Base-by-base conservation (phyloP, 208 protist species). In the Histomonas meleagridis region DNA sequence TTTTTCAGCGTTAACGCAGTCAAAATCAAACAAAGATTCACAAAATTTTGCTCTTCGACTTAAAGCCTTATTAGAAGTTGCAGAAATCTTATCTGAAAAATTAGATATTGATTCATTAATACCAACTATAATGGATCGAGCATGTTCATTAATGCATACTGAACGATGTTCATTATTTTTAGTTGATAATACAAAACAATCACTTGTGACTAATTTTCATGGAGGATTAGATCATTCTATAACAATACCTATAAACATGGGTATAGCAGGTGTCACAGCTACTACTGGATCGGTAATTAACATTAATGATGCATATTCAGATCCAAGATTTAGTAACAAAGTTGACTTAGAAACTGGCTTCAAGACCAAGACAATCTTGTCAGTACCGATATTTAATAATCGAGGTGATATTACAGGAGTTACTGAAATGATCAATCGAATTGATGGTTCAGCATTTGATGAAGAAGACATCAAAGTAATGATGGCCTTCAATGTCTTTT, bases 221-320 rank as follows among this genome's bases (percentile, higher is more conserved):
- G 51, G 43, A 55, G 90, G 65, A 55, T 12, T 91, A 12, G 32
- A 91, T 10, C 51, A 86, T 38, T 53, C 57, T 49, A 92, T 92
- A 18, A 5, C 40, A 91, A 81, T 93, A 35, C 92, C 86, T 40
- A 92, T 92, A 2, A 40, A 16, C 16, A 26, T 10, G 38, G 92
- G 92, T 38, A 93, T 93, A n/a, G 92, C 91, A 32, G 92, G 92
- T 18, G 76, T 93, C 18, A 72, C 91, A 62, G 92, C 91, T 51
- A 93, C 92, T 43, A 93, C 92, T n/a, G 93, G 93, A 7, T 49
- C 94, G 51, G 90, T 90, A 32, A n/a, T 95, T 46, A 93, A 92
- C 70, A 95, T 95, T 57, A 23, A 57, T 32, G 94, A 95, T 86
- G 94, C 94, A 26, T 95, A 95, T 53, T 28, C 21, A 51, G 94